phyloP scores from a whole-genome alignment of 2,329 filamentous ascomycete species.

The Orbilia brochopaga region DNA sequence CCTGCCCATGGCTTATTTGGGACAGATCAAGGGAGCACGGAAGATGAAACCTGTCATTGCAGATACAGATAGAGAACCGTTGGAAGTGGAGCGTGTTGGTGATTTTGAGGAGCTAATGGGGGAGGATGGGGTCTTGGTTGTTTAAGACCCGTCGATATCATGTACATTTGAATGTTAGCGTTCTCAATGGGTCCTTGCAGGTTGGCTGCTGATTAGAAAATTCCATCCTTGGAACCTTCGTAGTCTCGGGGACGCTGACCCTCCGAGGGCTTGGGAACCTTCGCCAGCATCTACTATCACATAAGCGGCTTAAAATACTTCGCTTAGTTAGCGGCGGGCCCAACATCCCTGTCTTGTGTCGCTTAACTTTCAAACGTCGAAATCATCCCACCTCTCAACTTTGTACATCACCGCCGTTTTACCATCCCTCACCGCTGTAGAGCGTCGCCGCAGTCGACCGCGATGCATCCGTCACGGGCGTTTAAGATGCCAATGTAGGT shows the following conservation, averaged over 20 bases:
- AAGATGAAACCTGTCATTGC: conserved; percentile 18
- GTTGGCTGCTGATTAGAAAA: too few relatives aligned
- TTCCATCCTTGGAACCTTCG: too few relatives aligned
- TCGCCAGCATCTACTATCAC: too few relatives aligned
- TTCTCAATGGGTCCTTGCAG: background rate
- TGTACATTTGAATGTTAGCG: conserved; percentile 36
- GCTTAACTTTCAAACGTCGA: conserved; percentile 22
- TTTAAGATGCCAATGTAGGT: conserved; percentile 44
- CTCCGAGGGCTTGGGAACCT: background rate
- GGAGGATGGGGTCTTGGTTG: conserved; percentile 33
- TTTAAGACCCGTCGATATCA: conserved; percentile 9
- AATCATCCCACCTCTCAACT: conserved; percentile 31
- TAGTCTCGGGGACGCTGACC: too few relatives aligned
- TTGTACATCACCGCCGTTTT: background rate
- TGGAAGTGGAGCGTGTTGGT: conserved; percentile 36
- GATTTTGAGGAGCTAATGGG: conserved; percentile 47
- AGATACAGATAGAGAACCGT: conserved; percentile 28
- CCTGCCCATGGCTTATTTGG: conserved; percentile 43
- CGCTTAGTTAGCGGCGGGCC: conserved; percentile 8
- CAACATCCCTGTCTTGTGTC: conserved; percentile 11
- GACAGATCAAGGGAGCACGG: conserved; percentile 26
- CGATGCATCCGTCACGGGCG: conserved; percentile 33
- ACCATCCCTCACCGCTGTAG: conserved; percentile 3
- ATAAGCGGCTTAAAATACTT: background rate
- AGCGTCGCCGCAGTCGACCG: conserved; percentile 11